Percentiles rank a stretch among this genome's conserved stretches.
These are phyloP conservation scores for Blastobotrys ciferrii DNA, from an alignment of 1,139 yeast genomes.

Conservation along the genomic window DNA sequence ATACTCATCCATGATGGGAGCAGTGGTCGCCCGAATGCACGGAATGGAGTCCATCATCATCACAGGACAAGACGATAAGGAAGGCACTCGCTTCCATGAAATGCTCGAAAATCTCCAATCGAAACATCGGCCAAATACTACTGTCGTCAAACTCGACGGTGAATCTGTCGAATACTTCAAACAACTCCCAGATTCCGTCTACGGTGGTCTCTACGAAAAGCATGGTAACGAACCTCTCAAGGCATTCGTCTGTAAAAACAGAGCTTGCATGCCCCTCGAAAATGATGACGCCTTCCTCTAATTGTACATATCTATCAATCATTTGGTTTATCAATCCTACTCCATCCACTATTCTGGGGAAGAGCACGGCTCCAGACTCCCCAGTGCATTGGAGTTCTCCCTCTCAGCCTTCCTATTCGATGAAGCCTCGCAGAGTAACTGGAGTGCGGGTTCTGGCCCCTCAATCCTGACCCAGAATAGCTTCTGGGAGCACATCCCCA, in stretches of 20 bases:
- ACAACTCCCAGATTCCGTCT: conserved; percentile 19
- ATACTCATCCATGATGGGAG: conserved; percentile 31
- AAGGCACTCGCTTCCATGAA: conserved; percentile 12
- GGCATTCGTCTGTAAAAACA: conserved; percentile 25
- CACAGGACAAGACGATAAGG: conserved; percentile 24
- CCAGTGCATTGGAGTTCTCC: no score
- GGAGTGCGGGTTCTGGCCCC: no score
- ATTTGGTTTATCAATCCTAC: no score
- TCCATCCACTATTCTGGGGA: background rate
- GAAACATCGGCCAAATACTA: conserved; percentile 19
- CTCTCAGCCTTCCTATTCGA: no score
- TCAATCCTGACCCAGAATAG: no score
- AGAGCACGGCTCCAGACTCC: no score
- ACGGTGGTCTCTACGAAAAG: conserved; percentile 26
- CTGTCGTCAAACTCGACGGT: conserved; percentile 23
- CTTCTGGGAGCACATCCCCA: no score
- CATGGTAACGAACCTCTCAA: conserved; percentile 22
- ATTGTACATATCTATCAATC: background rate
- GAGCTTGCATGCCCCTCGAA: conserved; percentile 20
- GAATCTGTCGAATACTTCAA: conserved; percentile 21
- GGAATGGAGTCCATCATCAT: conserved; percentile 26
- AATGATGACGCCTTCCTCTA: background rate
- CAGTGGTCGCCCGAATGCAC: conserved; percentile 23
- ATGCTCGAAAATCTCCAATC: conserved; percentile 15
- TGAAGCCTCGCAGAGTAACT: no score